phyloP scores from a whole-genome alignment of 1,284 basidiomycete genomes.

The Sparassis latifolia region DNA sequence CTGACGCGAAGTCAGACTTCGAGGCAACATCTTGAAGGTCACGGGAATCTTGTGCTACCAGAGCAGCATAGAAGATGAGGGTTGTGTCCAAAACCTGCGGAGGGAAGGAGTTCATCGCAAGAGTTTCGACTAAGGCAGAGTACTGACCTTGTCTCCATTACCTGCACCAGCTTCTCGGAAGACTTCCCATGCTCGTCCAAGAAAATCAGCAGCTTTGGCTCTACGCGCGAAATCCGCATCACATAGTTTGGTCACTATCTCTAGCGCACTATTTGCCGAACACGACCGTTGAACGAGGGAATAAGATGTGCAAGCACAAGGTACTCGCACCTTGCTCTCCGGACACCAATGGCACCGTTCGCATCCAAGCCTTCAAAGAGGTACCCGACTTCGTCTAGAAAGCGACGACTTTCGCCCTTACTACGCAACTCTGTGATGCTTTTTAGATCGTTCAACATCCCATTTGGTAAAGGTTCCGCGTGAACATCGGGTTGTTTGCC shows the following conservation, averaged over 20 bases:
- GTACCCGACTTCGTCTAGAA: conserved; percentile 76
- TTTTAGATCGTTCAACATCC: conserved; percentile 69
- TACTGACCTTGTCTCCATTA: conserved; percentile 48
- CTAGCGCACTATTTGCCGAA: conserved; percentile 47
- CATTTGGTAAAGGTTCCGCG: conserved; percentile 31
- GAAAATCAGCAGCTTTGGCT: conserved; percentile 68
- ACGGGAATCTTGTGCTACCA: conserved; percentile 50
- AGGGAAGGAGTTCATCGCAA: not conserved
- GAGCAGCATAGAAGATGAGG: conserved; percentile 48
- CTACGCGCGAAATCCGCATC: conserved; percentile 67
- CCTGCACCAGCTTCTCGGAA: conserved; percentile 53
- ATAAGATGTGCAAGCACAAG: not conserved
- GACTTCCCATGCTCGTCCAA: conserved; percentile 57
- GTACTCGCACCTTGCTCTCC: conserved; percentile 53
- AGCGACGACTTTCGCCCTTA: conserved; percentile 72
- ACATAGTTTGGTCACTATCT: conserved; percentile 66
- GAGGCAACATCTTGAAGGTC: conserved; percentile 48
- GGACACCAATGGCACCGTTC: conserved; percentile 44
- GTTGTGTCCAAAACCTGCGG: conserved; percentile 55
- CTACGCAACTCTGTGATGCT: conserved; percentile 73
- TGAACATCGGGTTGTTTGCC: conserved; percentile 19
- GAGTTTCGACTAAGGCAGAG: too few relatives aligned
- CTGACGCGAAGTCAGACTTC: conserved; percentile 32
- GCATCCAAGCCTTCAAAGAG: conserved; percentile 68
- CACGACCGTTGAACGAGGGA: not conserved